Evolutionary conservation across 139 green algal species (phyloP), one percentile per base, ranked within the genome.

Genomic region (Astrephomene gubernaculifera): DNA sequence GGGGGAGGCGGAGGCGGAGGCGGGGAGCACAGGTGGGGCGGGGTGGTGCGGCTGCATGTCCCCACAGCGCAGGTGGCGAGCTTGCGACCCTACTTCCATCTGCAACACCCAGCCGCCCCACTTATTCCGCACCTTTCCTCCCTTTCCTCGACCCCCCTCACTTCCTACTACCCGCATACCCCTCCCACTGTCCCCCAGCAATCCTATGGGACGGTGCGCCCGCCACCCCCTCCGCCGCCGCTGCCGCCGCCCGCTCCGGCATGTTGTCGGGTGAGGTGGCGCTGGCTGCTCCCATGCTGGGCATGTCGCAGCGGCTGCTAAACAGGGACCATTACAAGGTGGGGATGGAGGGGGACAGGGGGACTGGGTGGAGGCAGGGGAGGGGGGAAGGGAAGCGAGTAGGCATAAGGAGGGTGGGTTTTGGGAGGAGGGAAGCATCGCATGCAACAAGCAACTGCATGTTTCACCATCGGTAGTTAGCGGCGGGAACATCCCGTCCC

Each of bases 301-400:
- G 97, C 29, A 78, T 33, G 14, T 97, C 94, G 0, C 95, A 98
- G 89, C 80, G 82, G 24, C 92, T 99, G 54, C 91, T 99, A 14
- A 97, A 98, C 86, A 88, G 91, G 7, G 90, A 98, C 79, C 96
- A 99, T 82, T 29, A 87, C 72, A 78, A 91, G 87, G 87, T 91
- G 54, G 54, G 54, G 4, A 0, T 17, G 71, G 43, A 24, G 31
- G 1, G 21, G 9, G 3, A 5, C 21, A 67, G 60, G 60, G 60
- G n/a, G n/a, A n/a, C n/a, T 17, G 71, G 43, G 41, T 54, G 1
- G 21, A 25, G 3, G 25, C 21, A 67, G 60, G 60, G 60, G n/a
- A 10, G 25, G 60, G 60, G 19, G 60, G n/a, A 17, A 43, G n/a
- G 19, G 8, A 39, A 8, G 9, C 7, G 35, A n/a, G 9, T 12